Evolutionary conservation across 2,329 filamentous ascomycete species (phyloP).

Genomic region (Sphaerulina vaccinii): DNA sequence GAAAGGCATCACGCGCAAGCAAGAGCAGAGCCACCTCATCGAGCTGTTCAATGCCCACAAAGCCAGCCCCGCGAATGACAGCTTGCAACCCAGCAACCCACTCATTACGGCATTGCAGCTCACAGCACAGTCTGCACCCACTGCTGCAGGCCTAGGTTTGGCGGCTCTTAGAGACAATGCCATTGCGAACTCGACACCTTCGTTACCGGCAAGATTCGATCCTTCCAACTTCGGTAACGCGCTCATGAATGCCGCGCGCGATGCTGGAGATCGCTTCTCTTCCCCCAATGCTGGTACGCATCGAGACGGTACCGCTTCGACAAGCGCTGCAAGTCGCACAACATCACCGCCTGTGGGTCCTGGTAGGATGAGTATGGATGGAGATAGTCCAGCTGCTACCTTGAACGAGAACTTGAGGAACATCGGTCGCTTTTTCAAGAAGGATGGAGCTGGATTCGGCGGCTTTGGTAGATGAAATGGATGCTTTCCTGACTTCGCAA

Average conservation of each 20-base stretch:
- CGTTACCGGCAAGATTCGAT: slow-evolving; percentile 63
- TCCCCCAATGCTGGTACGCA: slow-evolving; percentile 47
- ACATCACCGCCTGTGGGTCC: slow-evolving; percentile 33
- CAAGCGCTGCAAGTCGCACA: slow-evolving; percentile 36
- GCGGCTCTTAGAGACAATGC: slow-evolving; percentile 43
- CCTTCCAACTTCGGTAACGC: slow-evolving; percentile 80
- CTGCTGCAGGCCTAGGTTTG: slow-evolving; percentile 25
- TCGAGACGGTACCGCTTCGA: slow-evolving; percentile 26
- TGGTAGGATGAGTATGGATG: slow-evolving; percentile 26
- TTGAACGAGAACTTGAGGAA: slow-evolving; percentile 94
- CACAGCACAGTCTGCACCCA: slow-evolving; percentile 36
- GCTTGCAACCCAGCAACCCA: slow-evolving; percentile 65
- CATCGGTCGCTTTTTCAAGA: slow-evolving; percentile 92
- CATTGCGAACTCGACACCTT: slow-evolving; percentile 34
- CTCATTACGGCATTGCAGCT: slow-evolving; percentile 66
- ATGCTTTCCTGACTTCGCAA: no score
- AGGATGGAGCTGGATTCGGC: slow-evolving; percentile 68
- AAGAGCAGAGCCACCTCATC: slow-evolving; percentile 76
- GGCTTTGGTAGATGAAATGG: slow-evolving; percentile 31
- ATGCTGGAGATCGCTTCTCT: slow-evolving; percentile 71
- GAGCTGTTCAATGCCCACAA: slow-evolving; percentile 91
- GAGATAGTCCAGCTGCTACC: slow-evolving; percentile 54
- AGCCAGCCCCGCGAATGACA: slow-evolving; percentile 63
- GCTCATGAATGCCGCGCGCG: slow-evolving; percentile 75
- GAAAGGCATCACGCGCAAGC: slow-evolving; percentile 79